phyloP scores from a whole-genome alignment of 2,329 filamentous ascomycete genomes.

The Diaporthe vaccinii region DNA sequence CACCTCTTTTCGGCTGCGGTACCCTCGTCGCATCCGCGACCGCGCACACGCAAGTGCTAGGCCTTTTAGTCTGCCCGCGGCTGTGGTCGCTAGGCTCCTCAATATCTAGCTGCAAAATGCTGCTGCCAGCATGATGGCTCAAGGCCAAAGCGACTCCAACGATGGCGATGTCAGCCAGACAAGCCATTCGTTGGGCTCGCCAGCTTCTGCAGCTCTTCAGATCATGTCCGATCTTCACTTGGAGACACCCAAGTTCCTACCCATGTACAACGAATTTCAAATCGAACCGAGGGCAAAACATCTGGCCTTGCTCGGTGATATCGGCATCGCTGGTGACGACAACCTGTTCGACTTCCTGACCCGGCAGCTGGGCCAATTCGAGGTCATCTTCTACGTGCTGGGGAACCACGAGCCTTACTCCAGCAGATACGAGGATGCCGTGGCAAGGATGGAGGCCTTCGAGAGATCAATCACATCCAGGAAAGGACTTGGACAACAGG shows the following conservation, averaged over 20 bases:
- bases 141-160: background rate
- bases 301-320: background rate
- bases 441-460: background rate
- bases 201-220: background rate
- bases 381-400: slow-evolving; percentile 10
- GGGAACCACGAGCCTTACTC: slow-evolving; percentile 7
- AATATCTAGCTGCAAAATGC: background rate
- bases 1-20: background rate
- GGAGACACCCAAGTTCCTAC: slow-evolving; percentile 1
- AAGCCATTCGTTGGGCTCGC: background rate
- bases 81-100: background rate
- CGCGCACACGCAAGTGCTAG: background rate
- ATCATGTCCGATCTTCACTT: slow-evolving; percentile 14
- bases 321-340: background rate
- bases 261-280: background rate
- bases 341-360: background rate
- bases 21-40: background rate
- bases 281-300: background rate
- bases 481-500: background rate
- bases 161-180: background rate
- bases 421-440: background rate
- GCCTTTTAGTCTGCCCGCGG: background rate
- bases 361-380: background rate
- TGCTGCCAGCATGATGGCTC: background rate
- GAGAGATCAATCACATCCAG: background rate